Percentiles rank a stretch among this genome's conserved stretches.
These are phyloP conservation scores for Fusarium dimerum DNA, from an alignment of 2,329 filamentous ascomycete genomes.

Conservation along the genomic window DNA sequence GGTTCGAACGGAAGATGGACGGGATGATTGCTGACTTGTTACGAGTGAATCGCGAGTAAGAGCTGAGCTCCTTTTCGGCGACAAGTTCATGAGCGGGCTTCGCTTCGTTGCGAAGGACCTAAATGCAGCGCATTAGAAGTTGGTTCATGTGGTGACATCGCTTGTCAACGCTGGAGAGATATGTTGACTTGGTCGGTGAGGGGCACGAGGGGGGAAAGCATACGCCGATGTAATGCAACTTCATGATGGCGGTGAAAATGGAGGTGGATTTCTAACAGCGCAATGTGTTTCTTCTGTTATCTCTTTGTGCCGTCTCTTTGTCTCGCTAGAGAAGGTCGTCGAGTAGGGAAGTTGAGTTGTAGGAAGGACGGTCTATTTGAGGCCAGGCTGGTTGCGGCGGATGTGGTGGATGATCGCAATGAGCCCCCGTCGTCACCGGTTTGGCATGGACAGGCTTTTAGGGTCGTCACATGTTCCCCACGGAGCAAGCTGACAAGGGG, in stretches of 20 bases:
- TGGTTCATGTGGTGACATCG: too few species aligned
- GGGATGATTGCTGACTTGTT: constrained; percentile 53
- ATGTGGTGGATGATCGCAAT: constrained; percentile 11
- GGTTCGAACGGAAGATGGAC: constrained; percentile 1
- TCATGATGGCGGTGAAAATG: constrained; percentile 58
- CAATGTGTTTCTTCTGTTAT: too few species aligned
- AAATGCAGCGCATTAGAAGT: too few species aligned
- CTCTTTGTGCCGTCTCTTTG: too few species aligned
- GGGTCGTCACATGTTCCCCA: constrained; percentile 32
- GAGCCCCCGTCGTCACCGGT: constrained; percentile 16
- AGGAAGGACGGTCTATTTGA: constrained; percentile 11
- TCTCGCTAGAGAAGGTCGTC: neutral
- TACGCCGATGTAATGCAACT: constrained; percentile 87
- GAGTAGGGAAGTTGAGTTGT: neutral
- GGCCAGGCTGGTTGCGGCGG: constrained; percentile 2
- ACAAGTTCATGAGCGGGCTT: constrained; percentile 77
- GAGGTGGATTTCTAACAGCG: neutral
- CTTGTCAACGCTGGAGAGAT: constrained; percentile 1
- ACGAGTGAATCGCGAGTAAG: constrained; percentile 79
- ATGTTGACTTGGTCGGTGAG: constrained; percentile 29
- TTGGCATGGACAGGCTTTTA: constrained; percentile 15
- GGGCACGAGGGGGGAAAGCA: constrained; percentile 34
- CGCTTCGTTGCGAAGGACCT: constrained; percentile 81
- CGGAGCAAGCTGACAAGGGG: constrained; percentile 20
- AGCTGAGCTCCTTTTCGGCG: constrained; percentile 74